A percentile compares a stretch with the other conserved stretches of the same genome.
Evolutionary conservation across 2,329 filamentous ascomycete species (phyloP).

Genomic region (Aspergillus niger): DNA sequence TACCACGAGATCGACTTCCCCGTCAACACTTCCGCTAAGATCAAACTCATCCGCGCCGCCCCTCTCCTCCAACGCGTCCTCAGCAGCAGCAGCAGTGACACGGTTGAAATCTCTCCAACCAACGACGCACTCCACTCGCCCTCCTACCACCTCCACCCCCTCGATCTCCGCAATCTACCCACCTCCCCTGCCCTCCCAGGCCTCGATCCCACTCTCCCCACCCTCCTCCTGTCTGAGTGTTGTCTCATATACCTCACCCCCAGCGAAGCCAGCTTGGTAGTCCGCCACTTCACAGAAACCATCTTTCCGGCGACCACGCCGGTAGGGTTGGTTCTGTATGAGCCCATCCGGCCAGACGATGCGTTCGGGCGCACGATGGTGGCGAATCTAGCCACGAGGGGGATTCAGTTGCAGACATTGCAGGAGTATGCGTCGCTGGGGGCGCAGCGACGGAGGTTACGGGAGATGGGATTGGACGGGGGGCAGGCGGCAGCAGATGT

Average conservation of each 20-base stretch:
- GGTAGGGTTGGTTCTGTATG: slow-evolving; percentile 74
- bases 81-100: slow-evolving; percentile 30
- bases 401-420: slow-evolving; percentile 82
- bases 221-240: slow-evolving; percentile 88
- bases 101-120: slow-evolving; percentile 38
- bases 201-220: slow-evolving; percentile 63
- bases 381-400: slow-evolving; percentile 77
- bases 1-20: slow-evolving; percentile 96
- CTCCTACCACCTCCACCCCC: slow-evolving; percentile 59
- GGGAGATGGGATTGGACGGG: slow-evolving; percentile 63
- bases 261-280: slow-evolving; percentile 62
- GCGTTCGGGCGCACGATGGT: slow-evolving; percentile 92
- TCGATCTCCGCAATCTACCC: slow-evolving; percentile 68
- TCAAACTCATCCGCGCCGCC: slow-evolving; percentile 45
- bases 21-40: slow-evolving; percentile 68
- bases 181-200: slow-evolving; percentile 18
- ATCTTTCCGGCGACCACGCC: slow-evolving; percentile 34
- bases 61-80: slow-evolving; percentile 35
- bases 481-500: slow-evolving; percentile 62
- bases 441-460: slow-evolving; percentile 69
- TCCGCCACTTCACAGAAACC: slow-evolving; percentile 65
- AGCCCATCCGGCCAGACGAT: slow-evolving; percentile 81
- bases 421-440: slow-evolving; percentile 67
- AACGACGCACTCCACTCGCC: slow-evolving; percentile 50
- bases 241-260: slow-evolving; percentile 86